Conservation (phyloP, 1,284 basidiomycete genomes). For the Quambalaria eucalypti region DNA sequence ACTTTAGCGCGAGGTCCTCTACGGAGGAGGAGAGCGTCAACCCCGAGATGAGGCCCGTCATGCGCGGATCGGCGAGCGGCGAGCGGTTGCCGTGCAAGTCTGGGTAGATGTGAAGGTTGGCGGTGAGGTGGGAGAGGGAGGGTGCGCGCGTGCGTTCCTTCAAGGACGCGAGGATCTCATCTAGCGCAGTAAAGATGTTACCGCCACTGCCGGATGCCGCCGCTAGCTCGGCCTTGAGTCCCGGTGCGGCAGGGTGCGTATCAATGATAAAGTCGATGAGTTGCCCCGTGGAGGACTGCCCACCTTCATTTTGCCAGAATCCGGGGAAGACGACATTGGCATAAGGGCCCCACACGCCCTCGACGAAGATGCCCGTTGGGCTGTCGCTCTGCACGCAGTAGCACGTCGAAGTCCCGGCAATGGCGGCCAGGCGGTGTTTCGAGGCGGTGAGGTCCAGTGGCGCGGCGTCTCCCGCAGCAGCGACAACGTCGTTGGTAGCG, state of each 20-base stretch:
- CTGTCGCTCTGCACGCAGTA: conserved; percentile 63
- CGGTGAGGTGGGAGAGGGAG: conserved; percentile 63
- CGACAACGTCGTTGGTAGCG: conserved; percentile 53
- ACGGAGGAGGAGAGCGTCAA: conserved; percentile 71
- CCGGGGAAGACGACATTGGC: conserved; percentile 75
- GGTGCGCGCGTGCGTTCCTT: conserved; percentile 48
- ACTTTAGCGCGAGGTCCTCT: conserved; percentile 75
- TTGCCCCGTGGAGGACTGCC: conserved; percentile 97
- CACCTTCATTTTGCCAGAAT: conserved; percentile 92
- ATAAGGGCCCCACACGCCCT: conserved; percentile 95
- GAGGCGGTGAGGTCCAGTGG: conserved; percentile 30
- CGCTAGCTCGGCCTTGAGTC: conserved; percentile 58
- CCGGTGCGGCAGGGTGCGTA: conserved; percentile 73
- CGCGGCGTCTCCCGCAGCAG: no score
- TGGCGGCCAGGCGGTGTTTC: conserved; percentile 70
- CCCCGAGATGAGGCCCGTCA: conserved; percentile 84
- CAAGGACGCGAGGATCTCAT: conserved; percentile 65
- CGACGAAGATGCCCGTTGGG: conserved; percentile 71
- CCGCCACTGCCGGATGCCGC: conserved; percentile 50
- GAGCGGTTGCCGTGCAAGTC: conserved; percentile 81
- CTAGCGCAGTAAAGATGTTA: conserved; percentile 57
- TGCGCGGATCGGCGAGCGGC: conserved; percentile 82
- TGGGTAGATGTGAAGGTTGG: conserved; percentile 85
- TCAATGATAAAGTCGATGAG: conserved; percentile 90
- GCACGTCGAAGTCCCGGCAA: conserved; percentile 92